Evolutionary conservation across 352 stramenopile species (phyloP), one percentile per base, ranked within the genome.

Genomic region (Pythium brassicae): DNA sequence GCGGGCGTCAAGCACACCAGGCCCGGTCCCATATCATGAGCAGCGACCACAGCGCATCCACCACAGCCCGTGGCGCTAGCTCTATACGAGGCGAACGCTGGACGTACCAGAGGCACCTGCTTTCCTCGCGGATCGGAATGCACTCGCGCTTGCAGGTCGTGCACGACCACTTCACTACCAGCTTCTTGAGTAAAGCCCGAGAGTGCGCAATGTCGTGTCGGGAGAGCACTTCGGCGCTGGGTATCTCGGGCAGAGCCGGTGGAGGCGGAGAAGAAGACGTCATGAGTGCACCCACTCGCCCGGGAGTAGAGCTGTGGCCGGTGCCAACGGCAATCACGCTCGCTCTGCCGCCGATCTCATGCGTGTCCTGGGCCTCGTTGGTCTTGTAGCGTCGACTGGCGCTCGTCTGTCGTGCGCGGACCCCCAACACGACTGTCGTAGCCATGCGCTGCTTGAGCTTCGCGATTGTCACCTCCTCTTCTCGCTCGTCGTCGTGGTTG

Each of bases 51-150:
- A n/a, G n/a, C n/a, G n/a, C n/a, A n/a, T n/a, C n/a, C n/a, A n/a
- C n/a, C n/a, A n/a, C n/a, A n/a, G n/a, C n/a, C n/a, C n/a, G n/a
- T n/a, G n/a, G n/a, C n/a, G n/a, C n/a, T n/a, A n/a, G n/a, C n/a
- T n/a, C n/a, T n/a, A n/a, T n/a, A n/a, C n/a, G n/a, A n/a, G n/a
- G n/a, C n/a, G n/a, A n/a, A n/a, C 1, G 9, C 12, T 44, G 4
- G 15, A 64, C 59, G 9, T 62, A 87, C 78, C 82, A 94, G 3
- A 94, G 47, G 54, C 80, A 92, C 46, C 80, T 78, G 34, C 75
- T 92, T 50, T 90, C 79, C 51, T 92, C 78, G 7, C 82, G 76
- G 39, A 94, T 55, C 10, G 82, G 78, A 46, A 92, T 89, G 57
- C 82, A 90, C 58, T 94, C 82, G 34, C 74, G 74, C 25, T 89